Percentiles rank a stretch among this genome's conserved stretches.
Conservation (phyloP, 768 basidiomycete genomes). For the Flagelloscypha sp. region DNA sequence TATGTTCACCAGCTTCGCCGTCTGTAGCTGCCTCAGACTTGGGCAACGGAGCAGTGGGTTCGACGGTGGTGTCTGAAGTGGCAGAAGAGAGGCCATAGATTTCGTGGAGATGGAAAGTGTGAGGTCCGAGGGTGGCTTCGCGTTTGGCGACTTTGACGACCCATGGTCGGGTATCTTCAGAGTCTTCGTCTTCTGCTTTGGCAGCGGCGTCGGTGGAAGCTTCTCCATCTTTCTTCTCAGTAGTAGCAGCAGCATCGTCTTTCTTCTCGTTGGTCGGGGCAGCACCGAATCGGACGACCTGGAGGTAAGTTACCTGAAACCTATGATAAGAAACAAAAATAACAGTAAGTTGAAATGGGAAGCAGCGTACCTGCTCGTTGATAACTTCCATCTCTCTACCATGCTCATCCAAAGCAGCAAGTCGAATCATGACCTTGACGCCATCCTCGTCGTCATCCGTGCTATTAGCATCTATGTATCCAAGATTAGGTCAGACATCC, state of each 20-base stretch:
- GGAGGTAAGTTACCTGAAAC: conserved; percentile 83
- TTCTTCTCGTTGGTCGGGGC: conserved; percentile 24
- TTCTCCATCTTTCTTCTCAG: background rate
- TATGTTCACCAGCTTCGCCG: conserved; percentile 28
- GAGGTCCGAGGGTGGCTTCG: conserved; percentile 82
- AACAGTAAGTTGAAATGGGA: no score
- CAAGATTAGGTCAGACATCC: no score
- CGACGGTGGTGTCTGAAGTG: conserved; percentile 24
- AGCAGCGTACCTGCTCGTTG: conserved; percentile 91
- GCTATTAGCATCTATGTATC: no score
- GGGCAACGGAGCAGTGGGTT: conserved; percentile 31
- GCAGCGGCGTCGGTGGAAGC: conserved; percentile 13
- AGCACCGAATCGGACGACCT: conserved; percentile 65
- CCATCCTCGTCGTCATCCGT: conserved; percentile 50
- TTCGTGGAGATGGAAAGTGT: conserved; percentile 92
- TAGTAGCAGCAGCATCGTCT: conserved; percentile 15
- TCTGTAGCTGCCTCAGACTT: conserved; percentile 18
- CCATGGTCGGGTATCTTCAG: conserved; percentile 70
- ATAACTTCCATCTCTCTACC: conserved; percentile 56
- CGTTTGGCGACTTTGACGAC: conserved; percentile 89
- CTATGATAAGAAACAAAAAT: no score
- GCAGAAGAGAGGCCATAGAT: conserved; percentile 83
- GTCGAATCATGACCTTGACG: conserved; percentile 67
- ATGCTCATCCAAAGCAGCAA: conserved; percentile 75
- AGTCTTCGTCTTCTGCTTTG: conserved; percentile 25